Evolutionary conservation across 208 protist species (phyloP).

Genomic region (Leishmania amazonensis): DNA sequence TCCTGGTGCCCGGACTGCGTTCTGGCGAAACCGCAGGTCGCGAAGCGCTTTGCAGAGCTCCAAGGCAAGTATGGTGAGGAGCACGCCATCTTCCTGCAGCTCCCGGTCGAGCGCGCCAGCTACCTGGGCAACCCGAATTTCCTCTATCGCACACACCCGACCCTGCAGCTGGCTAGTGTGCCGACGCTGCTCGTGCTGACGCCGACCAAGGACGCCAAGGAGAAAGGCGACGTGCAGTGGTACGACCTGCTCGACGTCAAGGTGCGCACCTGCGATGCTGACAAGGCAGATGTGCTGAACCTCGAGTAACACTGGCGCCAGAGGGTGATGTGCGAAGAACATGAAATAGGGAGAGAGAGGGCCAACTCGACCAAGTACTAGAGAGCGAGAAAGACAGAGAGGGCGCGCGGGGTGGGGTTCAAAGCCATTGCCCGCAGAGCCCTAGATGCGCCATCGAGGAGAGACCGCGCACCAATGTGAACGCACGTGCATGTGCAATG

Average conservation of each 20-base stretch:
- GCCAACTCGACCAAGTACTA: background rate
- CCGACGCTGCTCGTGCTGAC: constrained; percentile 63
- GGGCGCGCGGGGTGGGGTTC: background rate
- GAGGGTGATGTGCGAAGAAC: background rate
- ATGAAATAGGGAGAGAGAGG: background rate
- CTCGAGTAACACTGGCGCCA: constrained; percentile 14
- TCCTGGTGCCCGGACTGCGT: constrained; percentile 87
- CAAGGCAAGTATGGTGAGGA: constrained; percentile 30
- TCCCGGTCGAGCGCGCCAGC: constrained; percentile 57
- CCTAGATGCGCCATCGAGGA: too few relatives aligned
- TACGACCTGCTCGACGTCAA: constrained; percentile 50
- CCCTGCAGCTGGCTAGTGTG: constrained; percentile 40
- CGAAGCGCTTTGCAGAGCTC: constrained; percentile 40
- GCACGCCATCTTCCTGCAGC: constrained; percentile 59
- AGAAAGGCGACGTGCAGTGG: constrained; percentile 33
- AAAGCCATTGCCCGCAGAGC: too few relatives aligned
- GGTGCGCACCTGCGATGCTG: constrained; percentile 34
- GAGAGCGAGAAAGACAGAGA: background rate
- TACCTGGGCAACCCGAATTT: constrained; percentile 73
- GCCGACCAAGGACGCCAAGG: constrained; percentile 31
- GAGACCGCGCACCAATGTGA: background rate
- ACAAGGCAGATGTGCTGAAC: constrained; percentile 21
- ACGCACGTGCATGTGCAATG: background rate
- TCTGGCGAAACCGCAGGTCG: constrained; percentile 46
- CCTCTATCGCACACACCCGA: constrained; percentile 59